Percentiles rank a stretch among this genome's conserved stretches.
Conservation (phyloP, 495 filamentous ascomycete species). For the Trichoderma virens region DNA sequence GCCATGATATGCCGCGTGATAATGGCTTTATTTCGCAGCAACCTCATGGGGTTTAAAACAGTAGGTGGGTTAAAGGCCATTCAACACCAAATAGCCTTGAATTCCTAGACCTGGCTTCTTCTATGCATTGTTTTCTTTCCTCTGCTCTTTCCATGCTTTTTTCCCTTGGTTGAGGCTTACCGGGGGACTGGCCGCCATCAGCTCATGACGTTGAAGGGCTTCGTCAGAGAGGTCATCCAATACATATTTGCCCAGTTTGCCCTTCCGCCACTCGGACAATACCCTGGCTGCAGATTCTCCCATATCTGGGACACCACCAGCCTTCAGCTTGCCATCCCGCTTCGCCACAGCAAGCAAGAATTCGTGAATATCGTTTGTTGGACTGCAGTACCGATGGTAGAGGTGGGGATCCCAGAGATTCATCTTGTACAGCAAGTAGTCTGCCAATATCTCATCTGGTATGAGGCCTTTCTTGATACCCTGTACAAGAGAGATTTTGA, state of each 20-base stretch:
- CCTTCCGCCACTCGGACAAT: conserved; percentile 75
- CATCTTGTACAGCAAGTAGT: conserved; percentile 80
- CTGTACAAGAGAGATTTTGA: conserved; percentile 83
- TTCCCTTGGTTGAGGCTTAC: conserved; percentile 38
- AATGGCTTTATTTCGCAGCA: neutral
- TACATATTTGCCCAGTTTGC: conserved; percentile 66
- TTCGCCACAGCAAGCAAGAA: conserved; percentile 61
- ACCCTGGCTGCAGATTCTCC: conserved; percentile 76
- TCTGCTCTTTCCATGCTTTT: conserved; percentile 35
- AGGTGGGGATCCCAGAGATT: conserved; percentile 50
- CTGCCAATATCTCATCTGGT: conserved; percentile 63
- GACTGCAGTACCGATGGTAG: conserved; percentile 57
- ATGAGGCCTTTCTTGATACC: conserved; percentile 87
- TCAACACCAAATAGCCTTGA: too few relatives aligned
- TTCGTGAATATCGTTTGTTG: conserved; percentile 73
- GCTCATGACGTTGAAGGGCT: conserved; percentile 34
- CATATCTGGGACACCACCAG: conserved; percentile 63
- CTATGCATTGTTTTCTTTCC: neutral
- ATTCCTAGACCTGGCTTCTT: neutral
- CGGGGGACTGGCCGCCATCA: conserved; percentile 25
- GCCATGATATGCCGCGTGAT: too few relatives aligned
- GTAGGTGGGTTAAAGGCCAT: too few relatives aligned
- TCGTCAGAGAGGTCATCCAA: conserved; percentile 69
- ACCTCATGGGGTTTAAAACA: too few relatives aligned
- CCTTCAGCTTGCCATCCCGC: conserved; percentile 67